Percentiles rank a stretch among this genome's conserved stretches.
phyloP scores from a whole-genome alignment of 192 early-diverging fungal species.

The Gaertneriomyces semiglobifer region DNA sequence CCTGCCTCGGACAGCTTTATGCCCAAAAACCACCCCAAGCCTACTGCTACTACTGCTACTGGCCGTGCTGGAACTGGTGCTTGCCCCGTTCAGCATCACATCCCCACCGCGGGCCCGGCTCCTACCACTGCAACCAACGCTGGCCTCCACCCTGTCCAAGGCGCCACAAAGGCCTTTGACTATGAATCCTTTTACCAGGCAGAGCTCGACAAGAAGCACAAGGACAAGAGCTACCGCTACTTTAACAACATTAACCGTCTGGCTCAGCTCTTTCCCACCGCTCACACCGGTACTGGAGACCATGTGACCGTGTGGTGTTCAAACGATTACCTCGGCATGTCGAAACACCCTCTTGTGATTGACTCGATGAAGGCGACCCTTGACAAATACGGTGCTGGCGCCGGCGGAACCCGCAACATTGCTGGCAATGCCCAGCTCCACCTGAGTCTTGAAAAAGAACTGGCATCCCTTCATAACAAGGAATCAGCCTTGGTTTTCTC shows the following conservation, averaged over 20 bases:
- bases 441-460: constrained; percentile 82
- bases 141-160: not conserved
- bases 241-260: constrained; percentile 99
- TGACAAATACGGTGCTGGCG: constrained; percentile 95
- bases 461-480: constrained; percentile 90
- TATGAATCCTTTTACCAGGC: constrained; percentile 84
- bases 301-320: constrained; percentile 98
- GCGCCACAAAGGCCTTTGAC: constrained; percentile 59
- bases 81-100: constrained; percentile 16
- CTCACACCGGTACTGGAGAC: constrained; percentile 84
- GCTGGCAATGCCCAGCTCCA: constrained; percentile 97
- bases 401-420: constrained; percentile 98
- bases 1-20: not conserved
- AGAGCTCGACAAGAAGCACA: constrained; percentile 92
- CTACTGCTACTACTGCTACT: constrained; percentile 1
- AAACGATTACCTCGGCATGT: constrained; percentile 98
- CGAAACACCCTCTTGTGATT: constrained; percentile 78
- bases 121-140: not conserved
- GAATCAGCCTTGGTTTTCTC: constrained; percentile 89
- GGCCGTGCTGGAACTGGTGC: constrained; percentile 4
- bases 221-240: constrained; percentile 96
- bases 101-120: not conserved
- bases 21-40: constrained; percentile 1
- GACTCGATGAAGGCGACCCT: constrained; percentile 91
- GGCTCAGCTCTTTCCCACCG: constrained; percentile 85